These are phyloP conservation scores for Laetiporus sulphureus DNA, from an alignment of 1,284 basidiomycete genomes.

Conservation along the genomic window DNA sequence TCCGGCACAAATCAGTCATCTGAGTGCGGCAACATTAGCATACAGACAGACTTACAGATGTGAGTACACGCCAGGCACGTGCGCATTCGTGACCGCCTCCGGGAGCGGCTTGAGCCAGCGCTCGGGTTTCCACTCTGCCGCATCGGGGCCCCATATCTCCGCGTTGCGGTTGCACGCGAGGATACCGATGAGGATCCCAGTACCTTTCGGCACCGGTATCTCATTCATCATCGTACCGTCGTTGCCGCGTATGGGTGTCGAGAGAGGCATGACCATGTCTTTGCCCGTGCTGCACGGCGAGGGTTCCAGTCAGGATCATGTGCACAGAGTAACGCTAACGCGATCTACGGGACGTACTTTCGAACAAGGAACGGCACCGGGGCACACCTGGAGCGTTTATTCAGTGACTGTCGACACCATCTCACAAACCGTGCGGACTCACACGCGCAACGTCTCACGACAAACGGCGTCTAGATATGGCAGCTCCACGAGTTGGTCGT, in stretches of 20 bases:
- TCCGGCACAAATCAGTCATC: background rate
- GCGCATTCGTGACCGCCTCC: constrained; percentile 11
- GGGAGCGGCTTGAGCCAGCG: constrained; percentile 14
- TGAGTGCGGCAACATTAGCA: background rate
- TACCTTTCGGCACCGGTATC: constrained; percentile 40
- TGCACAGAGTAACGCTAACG: too few relatives aligned
- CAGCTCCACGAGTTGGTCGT: constrained; percentile 10
- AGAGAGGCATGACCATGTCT: constrained; percentile 49
- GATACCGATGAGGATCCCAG: constrained; percentile 33
- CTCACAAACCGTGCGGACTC: too few relatives aligned
- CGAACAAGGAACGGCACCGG: constrained; percentile 5
- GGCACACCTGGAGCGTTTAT: constrained; percentile 4
- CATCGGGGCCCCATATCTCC: constrained; percentile 9
- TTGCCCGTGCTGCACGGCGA: constrained; percentile 21
- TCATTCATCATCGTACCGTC: constrained; percentile 31
- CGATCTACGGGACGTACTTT: too few relatives aligned
- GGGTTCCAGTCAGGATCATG: too few relatives aligned
- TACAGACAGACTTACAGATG: constrained; percentile 10
- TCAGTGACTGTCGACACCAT: too few relatives aligned
- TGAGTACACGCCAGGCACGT: constrained; percentile 15
- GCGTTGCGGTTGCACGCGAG: constrained; percentile 32
- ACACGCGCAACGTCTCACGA: constrained; percentile 12
- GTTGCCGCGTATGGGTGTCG: constrained; percentile 31
- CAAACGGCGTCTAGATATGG: constrained; percentile 13
- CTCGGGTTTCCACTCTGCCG: constrained; percentile 10